Evolutionary conservation across 306 rosid genomes (phyloP).

Genomic region (Dalbergia cochinchinensis): DNA sequence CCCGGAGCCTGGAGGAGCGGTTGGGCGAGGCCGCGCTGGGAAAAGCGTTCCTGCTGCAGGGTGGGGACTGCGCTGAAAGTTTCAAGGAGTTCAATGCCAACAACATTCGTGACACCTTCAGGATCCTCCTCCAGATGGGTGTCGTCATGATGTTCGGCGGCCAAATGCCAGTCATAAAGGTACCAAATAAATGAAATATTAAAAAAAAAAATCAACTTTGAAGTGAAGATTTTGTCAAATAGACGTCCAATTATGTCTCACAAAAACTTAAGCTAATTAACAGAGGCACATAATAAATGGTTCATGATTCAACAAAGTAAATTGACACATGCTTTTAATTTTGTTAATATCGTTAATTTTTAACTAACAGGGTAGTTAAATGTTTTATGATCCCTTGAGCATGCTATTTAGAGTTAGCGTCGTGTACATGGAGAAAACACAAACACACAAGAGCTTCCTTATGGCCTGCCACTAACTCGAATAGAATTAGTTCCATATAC

Average conservation of each 20-base stretch:
- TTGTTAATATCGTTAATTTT: too few relatives aligned
- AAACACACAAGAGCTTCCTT: not conserved
- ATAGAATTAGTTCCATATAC: not conserved
- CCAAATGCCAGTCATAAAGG: constrained; percentile 97
- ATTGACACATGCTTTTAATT: too few relatives aligned
- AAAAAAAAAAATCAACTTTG: not conserved
- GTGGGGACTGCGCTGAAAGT: constrained; percentile 98
- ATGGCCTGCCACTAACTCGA: not conserved
- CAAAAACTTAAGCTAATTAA: too few relatives aligned
- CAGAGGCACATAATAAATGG: too few relatives aligned
- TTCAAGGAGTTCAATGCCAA: constrained; percentile 96
- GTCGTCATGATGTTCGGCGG: constrained; percentile 97
- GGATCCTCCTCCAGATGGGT: constrained; percentile 93
- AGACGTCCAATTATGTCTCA: too few relatives aligned
- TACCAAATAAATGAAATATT: not conserved
- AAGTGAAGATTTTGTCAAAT: not conserved
- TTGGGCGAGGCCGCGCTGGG: constrained; percentile 87
- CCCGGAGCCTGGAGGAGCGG: constrained; percentile 80
- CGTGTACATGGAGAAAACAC: not conserved
- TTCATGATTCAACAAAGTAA: too few relatives aligned
- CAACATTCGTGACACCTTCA: constrained; percentile 92
- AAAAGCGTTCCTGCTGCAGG: constrained; percentile 88
- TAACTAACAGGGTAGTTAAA: not conserved
- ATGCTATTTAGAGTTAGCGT: not conserved
- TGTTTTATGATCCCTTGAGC: too few relatives aligned